Percentiles rank a stretch among this genome's conserved stretches.
Conservation (phyloP, 257 asterid genomes). For the Fraxinus quadrangulata region DNA sequence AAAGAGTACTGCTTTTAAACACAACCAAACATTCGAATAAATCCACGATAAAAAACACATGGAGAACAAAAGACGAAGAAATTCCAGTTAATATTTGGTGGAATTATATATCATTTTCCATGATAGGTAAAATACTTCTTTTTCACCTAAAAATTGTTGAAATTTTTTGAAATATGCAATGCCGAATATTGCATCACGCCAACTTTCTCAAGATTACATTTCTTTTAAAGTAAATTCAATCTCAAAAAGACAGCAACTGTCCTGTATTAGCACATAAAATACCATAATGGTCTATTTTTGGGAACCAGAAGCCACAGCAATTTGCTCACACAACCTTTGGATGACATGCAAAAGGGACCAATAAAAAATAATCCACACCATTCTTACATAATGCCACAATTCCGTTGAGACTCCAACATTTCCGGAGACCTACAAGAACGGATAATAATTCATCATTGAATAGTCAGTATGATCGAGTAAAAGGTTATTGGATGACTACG, state of each 20-base stretch:
- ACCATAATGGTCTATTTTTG: neutral
- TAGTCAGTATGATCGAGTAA: neutral
- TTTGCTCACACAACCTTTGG: neutral
- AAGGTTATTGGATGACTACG: neutral
- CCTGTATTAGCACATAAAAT: neutral
- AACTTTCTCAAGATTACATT: neutral
- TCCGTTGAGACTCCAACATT: constrained; percentile 74
- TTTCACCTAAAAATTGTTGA: neutral
- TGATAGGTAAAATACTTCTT: neutral
- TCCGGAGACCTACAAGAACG: constrained; percentile 73
- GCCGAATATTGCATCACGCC: neutral
- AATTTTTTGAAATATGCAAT: neutral
- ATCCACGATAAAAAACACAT: neutral
- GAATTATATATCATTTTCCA: neutral
- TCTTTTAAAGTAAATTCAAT: neutral
- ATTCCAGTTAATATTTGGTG: no score
- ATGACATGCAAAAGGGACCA: neutral
- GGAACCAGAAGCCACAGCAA: neutral
- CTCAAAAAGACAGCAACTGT: neutral
- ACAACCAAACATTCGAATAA: no score
- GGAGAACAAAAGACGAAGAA: neutral
- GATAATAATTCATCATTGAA: constrained; percentile 10
- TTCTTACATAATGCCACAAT: constrained; percentile 54
- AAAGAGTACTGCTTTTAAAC: no score
- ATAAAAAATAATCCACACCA: neutral